phyloP scores from a whole-genome alignment of 768 basidiomycete genomes.

The button mushroom (Agaricus bisporus) region DNA sequence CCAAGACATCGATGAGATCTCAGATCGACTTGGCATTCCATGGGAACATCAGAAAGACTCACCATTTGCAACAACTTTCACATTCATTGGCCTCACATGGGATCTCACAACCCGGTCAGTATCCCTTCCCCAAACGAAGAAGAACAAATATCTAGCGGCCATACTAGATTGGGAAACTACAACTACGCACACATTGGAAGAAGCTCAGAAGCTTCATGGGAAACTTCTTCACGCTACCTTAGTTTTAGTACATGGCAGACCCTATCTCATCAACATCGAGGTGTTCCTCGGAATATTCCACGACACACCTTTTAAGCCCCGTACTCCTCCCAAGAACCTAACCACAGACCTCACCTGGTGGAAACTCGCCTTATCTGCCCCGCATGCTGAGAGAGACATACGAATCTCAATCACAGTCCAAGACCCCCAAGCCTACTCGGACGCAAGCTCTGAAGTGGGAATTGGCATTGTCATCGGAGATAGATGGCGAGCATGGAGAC shows the following conservation, averaged over 20 bases:
- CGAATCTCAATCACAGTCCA: slow-evolving; percentile 10
- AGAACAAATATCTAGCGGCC: slow-evolving; percentile 15
- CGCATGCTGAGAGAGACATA: slow-evolving; percentile 11
- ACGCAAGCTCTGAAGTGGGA: neutral
- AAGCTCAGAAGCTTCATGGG: slow-evolving; percentile 11
- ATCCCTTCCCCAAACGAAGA: slow-evolving; percentile 13
- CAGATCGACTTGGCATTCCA: slow-evolving; percentile 16
- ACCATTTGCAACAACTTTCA: slow-evolving; percentile 1
- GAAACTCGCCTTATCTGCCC: slow-evolving; percentile 2
- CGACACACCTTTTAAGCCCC: slow-evolving; percentile 24
- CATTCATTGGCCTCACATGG: slow-evolving; percentile 8
- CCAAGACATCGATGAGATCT: slow-evolving; percentile 28
- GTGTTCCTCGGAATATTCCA: slow-evolving; percentile 20
- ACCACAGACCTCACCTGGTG: slow-evolving; percentile 26
- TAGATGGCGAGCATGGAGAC: slow-evolving; percentile 15
- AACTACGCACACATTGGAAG: slow-evolving; percentile 15
- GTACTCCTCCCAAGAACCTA: slow-evolving; percentile 4
- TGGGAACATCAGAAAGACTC: slow-evolving; percentile 16
- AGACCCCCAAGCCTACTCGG: too few species aligned
- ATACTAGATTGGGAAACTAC: slow-evolving; percentile 16
- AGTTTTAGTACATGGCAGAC: neutral
- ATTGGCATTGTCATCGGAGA: neutral
- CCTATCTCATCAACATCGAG: neutral
- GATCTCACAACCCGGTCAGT: neutral
- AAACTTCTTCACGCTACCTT: neutral